These are phyloP conservation scores for Chlamydomonas reinhardtii DNA, from an alignment of 163 green algal genomes.

Conservation along the genomic window DNA sequence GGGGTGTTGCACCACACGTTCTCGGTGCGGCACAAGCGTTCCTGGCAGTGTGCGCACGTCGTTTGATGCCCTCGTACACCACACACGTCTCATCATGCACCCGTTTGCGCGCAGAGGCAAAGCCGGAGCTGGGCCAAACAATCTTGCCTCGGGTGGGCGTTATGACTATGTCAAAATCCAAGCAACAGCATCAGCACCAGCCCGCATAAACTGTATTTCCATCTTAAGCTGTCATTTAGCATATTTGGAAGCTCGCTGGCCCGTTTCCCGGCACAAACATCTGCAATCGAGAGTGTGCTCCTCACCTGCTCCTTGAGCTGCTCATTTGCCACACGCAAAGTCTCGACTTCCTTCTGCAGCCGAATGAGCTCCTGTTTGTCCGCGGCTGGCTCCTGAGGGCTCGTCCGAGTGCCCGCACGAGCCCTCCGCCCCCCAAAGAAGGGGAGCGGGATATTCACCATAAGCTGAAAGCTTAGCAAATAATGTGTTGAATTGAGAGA, in stretches of 20 bases:
- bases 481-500: too few species aligned
- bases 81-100: too few species aligned
- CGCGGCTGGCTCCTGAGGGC: neutral
- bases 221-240: too few species aligned
- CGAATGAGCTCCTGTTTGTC: neutral
- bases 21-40: too few species aligned
- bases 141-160: too few species aligned
- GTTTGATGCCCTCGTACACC: too few species aligned
- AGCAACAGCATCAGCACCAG: neutral
- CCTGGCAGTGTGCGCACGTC: too few species aligned
- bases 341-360: constrained; percentile 35
- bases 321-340: constrained; percentile 20
- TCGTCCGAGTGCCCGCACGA: neutral
- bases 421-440: constrained; percentile 12
- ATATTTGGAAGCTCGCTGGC: neutral
- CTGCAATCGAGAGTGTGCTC: neutral
- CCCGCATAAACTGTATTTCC: neutral
- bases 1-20: too few species aligned
- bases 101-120: too few species aligned
- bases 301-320: constrained; percentile 39
- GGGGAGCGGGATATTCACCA: neutral
- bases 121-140: too few species aligned
- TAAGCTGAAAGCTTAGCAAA: neutral
- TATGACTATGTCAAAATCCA: neutral
- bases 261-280: neutral